phyloP scores from a whole-genome alignment of 2,329 filamentous ascomycete species.

The Sporothrix inflata region DNA sequence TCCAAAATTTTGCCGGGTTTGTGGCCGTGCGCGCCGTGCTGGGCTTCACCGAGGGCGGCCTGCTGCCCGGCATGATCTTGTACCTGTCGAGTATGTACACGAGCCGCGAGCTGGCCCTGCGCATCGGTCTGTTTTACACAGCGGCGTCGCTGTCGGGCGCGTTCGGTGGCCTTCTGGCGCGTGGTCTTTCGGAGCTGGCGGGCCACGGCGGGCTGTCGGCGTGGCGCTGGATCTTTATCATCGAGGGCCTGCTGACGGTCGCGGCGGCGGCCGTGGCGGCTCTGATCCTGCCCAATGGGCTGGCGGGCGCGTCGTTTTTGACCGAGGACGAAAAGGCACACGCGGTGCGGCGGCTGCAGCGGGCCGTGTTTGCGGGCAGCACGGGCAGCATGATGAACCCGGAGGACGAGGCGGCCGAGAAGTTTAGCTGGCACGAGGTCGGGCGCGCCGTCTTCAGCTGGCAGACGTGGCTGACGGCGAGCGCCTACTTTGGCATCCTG shows the following conservation, averaged over 20 bases:
- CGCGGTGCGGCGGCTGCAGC: slow-evolving; percentile 49
- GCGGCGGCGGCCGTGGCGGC: slow-evolving; percentile 56
- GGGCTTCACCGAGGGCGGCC: slow-evolving; percentile 65
- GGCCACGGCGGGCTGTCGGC: slow-evolving; percentile 55
- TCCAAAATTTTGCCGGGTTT: slow-evolving; percentile 59
- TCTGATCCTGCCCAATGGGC: slow-evolving; percentile 58
- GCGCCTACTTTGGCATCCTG: slow-evolving; percentile 63
- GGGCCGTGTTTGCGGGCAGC: background rate
- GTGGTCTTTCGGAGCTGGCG: slow-evolving; percentile 64
- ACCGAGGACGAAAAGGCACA: slow-evolving; percentile 55
- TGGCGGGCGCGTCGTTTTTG: slow-evolving; percentile 58
- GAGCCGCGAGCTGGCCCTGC: slow-evolving; percentile 61
- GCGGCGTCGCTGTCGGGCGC: slow-evolving; percentile 67
- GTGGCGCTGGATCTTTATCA: slow-evolving; percentile 67
- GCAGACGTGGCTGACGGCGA: slow-evolving; percentile 66
- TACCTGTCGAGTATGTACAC: slow-evolving; percentile 68
- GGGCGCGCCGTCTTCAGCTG: slow-evolving; percentile 61
- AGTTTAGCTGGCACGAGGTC: slow-evolving; percentile 65
- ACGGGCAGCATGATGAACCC: background rate
- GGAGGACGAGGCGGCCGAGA: slow-evolving; percentile 44
- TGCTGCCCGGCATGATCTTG: slow-evolving; percentile 66
- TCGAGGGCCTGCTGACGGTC: slow-evolving; percentile 63
- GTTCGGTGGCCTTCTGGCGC: slow-evolving; percentile 65
- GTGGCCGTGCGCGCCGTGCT: slow-evolving; percentile 63
- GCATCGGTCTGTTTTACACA: slow-evolving; percentile 70